Conservation (phyloP, 2,329 filamentous ascomycete species). For the Microdochium bolleyi region DNA sequence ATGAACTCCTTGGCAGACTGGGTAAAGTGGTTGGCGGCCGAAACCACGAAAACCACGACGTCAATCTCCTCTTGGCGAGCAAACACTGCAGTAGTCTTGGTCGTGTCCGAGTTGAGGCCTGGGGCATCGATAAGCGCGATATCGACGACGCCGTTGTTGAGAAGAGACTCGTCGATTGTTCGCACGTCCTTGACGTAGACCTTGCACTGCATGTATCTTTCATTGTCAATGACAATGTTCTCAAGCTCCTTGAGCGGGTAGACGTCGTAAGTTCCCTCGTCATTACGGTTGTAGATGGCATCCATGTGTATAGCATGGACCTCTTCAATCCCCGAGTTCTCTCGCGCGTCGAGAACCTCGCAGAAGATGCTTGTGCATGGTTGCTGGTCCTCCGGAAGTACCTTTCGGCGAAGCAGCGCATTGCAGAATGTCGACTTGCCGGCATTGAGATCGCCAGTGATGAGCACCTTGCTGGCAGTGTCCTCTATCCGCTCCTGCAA, state of each 20-base stretch:
- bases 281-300: constrained; percentile 71
- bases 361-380: constrained; percentile 98
- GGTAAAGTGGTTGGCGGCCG: constrained; percentile 95
- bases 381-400: constrained; percentile 93
- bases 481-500: constrained; percentile 93
- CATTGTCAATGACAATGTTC: constrained; percentile 82
- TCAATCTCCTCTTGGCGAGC: constrained; percentile 97
- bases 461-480: constrained; percentile 90
- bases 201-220: constrained; percentile 89
- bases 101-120: constrained; percentile 88
- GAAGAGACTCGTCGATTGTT: constrained; percentile 81
- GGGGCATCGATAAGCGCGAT: constrained; percentile 97
- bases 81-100: constrained; percentile 96
- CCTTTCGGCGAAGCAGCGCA: constrained; percentile 83
- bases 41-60: constrained; percentile 96
- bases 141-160: constrained; percentile 97
- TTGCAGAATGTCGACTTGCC: constrained; percentile 99
- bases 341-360: constrained; percentile 85
- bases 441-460: constrained; percentile 93
- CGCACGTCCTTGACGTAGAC: constrained; percentile 90
- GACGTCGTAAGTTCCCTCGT: constrained; percentile 91
- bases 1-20: constrained; percentile 98
- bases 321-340: constrained; percentile 87
- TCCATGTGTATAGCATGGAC: constrained; percentile 91
- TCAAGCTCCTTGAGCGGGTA: constrained; percentile 74